Evolutionary conservation across 202 grass and related monocot genomes (phyloP).

Genomic region (Musa balbisiana): DNA sequence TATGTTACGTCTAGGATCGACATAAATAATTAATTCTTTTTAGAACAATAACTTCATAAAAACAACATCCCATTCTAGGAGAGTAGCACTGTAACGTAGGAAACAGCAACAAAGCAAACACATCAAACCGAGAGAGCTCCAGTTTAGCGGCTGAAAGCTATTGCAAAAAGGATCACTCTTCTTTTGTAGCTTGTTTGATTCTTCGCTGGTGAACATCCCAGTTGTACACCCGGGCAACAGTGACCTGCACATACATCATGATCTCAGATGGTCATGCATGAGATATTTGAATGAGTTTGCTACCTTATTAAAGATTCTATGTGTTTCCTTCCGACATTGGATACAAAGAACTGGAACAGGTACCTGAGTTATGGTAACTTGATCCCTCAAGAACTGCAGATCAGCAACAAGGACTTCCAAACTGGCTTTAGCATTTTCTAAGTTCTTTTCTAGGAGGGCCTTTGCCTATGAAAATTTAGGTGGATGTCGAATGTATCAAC

Average conservation of each 20-base stretch:
- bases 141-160: background rate
- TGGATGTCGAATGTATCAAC: background rate
- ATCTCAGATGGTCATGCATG: background rate
- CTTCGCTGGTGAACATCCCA: conserved; percentile 98
- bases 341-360: background rate
- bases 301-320: background rate
- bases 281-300: background rate
- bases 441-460: conserved; percentile 72
- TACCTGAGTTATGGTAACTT: conserved; percentile 96
- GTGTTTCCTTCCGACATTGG: background rate
- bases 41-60: background rate
- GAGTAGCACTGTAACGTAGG: too few species aligned
- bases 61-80: background rate
- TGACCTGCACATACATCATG: conserved; percentile 46
- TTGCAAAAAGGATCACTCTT: conserved; percentile 36
- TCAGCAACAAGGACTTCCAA: conserved; percentile 84
- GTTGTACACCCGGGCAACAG: conserved; percentile 86
- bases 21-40: background rate
- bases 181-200: conserved; percentile 56
- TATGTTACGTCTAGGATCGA: background rate
- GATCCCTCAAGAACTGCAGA: conserved; percentile 92
- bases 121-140: too few species aligned
- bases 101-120: background rate
- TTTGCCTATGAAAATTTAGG: conserved; percentile 46
- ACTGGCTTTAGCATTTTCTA: conserved; percentile 95